Conservation (phyloP, 768 basidiomycete genomes). For the Auriscalpium vulgare region DNA sequence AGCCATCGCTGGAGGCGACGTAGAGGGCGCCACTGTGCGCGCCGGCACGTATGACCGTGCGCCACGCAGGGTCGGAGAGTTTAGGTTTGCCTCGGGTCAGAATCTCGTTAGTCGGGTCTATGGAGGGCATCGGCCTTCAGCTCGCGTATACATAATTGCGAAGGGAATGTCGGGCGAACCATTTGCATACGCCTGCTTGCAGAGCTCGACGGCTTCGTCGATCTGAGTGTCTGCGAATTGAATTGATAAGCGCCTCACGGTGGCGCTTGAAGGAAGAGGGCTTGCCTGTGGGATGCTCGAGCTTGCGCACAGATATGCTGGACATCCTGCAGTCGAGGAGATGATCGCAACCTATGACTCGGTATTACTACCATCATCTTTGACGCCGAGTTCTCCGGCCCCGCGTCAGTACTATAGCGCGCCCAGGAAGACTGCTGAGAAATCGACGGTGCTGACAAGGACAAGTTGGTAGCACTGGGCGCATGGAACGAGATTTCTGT, state of each 20-base stretch:
- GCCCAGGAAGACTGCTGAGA: constrained; percentile 7
- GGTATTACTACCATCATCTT: too few species aligned
- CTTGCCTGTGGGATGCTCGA: neutral
- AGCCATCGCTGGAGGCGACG: neutral
- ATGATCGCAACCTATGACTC: too few species aligned
- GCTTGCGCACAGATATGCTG: neutral
- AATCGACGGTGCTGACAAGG: neutral
- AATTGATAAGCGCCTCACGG: neutral
- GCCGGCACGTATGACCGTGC: neutral
- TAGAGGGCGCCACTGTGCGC: constrained; percentile 1
- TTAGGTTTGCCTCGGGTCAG: neutral
- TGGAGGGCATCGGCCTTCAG: neutral
- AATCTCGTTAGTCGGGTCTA: neutral
- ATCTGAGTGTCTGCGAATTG: neutral
- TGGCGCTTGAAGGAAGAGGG: neutral
- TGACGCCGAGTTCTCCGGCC: too few species aligned
- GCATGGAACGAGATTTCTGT: too few species aligned
- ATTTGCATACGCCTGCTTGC: neutral
- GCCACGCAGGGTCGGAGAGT: neutral
- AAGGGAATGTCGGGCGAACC: neutral
- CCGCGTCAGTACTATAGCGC: constrained; percentile 3
- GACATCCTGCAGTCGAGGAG: neutral
- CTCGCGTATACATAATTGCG: too few species aligned
- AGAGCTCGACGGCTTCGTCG: neutral
- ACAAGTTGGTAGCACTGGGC: too few species aligned